phyloP scores from a whole-genome alignment of 768 basidiomycete genomes.

The Clitopilus hobsonii region DNA sequence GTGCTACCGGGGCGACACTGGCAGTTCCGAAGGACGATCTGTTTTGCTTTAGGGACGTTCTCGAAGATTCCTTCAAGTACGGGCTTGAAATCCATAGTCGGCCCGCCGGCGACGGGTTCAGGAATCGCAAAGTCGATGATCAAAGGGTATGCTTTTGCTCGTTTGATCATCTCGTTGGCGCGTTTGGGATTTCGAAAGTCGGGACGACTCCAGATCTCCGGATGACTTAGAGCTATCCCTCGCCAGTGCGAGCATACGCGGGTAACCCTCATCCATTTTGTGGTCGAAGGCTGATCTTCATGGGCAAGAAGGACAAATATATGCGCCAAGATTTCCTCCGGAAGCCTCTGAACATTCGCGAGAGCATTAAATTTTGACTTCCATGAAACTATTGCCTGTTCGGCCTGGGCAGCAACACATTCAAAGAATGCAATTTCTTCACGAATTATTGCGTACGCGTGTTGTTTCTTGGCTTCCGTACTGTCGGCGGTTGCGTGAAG shows the following conservation, averaged over 20 bases:
- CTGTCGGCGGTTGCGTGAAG: too few species aligned
- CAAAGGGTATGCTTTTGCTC: not conserved
- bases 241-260: not conserved
- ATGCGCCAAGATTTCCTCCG: not conserved
- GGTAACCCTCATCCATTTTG: not conserved
- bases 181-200: not conserved
- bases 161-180: not conserved
- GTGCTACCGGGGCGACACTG: too few species aligned
- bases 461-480: too few species aligned
- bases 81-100: too few species aligned
- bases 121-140: too few species aligned
- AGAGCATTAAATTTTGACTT: not conserved
- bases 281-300: not conserved
- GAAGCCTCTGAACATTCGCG: not conserved
- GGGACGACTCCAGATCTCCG: not conserved
- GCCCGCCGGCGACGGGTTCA: too few species aligned
- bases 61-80: too few species aligned
- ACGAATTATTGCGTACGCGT: too few species aligned
- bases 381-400: not conserved
- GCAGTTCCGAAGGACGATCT: too few species aligned
- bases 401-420: too few species aligned
- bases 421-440: too few species aligned
- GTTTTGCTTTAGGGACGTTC: too few species aligned
- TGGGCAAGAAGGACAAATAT: not conserved
- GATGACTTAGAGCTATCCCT: not conserved